Evolutionary conservation across 495 filamentous ascomycete genomes (phyloP).

Genomic region (Daldinia concentrica): DNA sequence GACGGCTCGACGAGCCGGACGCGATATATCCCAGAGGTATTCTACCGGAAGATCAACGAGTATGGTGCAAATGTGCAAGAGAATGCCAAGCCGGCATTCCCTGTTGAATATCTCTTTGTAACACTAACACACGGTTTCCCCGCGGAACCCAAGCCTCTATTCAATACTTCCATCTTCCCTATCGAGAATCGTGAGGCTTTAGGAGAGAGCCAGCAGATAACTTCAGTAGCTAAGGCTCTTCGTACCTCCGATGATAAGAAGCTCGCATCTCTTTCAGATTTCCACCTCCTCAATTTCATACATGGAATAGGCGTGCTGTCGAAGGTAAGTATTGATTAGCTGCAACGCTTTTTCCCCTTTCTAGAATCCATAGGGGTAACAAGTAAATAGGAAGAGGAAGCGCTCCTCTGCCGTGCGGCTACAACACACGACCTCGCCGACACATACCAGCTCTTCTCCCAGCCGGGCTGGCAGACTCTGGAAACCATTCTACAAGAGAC

Average conservation of each 20-base stretch:
- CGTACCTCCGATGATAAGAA: slow-evolving; percentile 47
- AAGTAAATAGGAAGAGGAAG: slow-evolving; percentile 80
- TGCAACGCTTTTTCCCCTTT: not conserved
- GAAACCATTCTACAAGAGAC: slow-evolving; percentile 91
- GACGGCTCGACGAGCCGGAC: slow-evolving; percentile 73
- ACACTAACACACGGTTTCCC: slow-evolving; percentile 98
- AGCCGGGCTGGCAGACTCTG: slow-evolving; percentile 90
- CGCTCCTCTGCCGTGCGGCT: slow-evolving; percentile 84
- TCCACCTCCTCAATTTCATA: slow-evolving; percentile 90
- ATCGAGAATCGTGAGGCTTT: slow-evolving; percentile 89
- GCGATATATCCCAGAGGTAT: slow-evolving; percentile 96
- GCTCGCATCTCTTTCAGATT: slow-evolving; percentile 79
- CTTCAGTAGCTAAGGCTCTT: slow-evolving; percentile 52
- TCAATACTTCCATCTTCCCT: slow-evolving; percentile 75
- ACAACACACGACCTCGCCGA: slow-evolving; percentile 78
- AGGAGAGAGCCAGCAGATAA: slow-evolving; percentile 78
- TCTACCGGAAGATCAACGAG: slow-evolving; percentile 94
- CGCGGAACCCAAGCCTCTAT: slow-evolving; percentile 75
- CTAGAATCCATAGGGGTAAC: slow-evolving; percentile 20
- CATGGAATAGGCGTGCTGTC: slow-evolving; percentile 80
- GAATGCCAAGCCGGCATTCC: slow-evolving; percentile 95
- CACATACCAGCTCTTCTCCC: slow-evolving; percentile 81
- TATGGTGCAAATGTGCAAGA: slow-evolving; percentile 96
- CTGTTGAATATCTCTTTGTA: slow-evolving; percentile 94
- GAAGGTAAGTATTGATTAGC: slow-evolving; percentile 63